Evolutionary conservation across 495 filamentous ascomycete species (phyloP).

Genomic region (Podospora didyma): DNA sequence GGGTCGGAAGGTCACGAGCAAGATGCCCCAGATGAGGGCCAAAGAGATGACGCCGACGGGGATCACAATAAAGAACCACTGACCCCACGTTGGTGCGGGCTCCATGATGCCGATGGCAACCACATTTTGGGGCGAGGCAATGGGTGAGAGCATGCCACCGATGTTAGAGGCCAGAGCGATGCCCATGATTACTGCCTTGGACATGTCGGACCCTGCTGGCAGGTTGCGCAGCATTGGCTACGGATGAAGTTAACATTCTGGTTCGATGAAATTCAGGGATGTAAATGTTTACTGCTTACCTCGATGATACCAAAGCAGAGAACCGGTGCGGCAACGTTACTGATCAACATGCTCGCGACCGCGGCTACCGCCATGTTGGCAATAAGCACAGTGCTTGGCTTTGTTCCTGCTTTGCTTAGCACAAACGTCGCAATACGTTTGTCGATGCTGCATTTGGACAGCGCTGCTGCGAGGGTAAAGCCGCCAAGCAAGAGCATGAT

Average conservation of each 20-base stretch:
- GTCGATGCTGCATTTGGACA: conserved; percentile 96
- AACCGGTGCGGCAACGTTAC: conserved; percentile 97
- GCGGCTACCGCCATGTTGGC: conserved; percentile 99
- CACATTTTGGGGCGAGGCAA: conserved; percentile 95
- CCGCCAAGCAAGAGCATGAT: conserved; percentile 98
- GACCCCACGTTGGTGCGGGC: conserved; percentile 82
- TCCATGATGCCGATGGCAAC: conserved; percentile 94
- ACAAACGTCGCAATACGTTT: conserved; percentile 96
- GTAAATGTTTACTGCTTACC: neutral
- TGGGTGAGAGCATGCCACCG: conserved; percentile 92
- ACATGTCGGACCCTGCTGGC: conserved; percentile 82
- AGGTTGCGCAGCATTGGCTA: conserved; percentile 88
- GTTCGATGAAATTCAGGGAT: too few species aligned
- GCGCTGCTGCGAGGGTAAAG: conserved; percentile 89
- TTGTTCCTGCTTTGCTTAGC: conserved; percentile 92
- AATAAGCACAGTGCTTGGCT: conserved; percentile 78
- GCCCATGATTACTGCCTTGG: conserved; percentile 90
- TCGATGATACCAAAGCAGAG: conserved; percentile 97
- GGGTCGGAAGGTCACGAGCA: conserved; percentile 80
- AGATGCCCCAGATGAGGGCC: conserved; percentile 80
- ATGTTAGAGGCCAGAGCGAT: conserved; percentile 96
- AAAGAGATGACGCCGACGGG: conserved; percentile 91
- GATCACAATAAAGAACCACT: conserved; percentile 94
- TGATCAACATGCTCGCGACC: conserved; percentile 98
- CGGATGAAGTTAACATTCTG: too few species aligned